These are phyloP conservation scores for Chloranthus sessilifolius DNA, from an alignment of 164 flowering plant genomes.

Conservation along the genomic window DNA sequence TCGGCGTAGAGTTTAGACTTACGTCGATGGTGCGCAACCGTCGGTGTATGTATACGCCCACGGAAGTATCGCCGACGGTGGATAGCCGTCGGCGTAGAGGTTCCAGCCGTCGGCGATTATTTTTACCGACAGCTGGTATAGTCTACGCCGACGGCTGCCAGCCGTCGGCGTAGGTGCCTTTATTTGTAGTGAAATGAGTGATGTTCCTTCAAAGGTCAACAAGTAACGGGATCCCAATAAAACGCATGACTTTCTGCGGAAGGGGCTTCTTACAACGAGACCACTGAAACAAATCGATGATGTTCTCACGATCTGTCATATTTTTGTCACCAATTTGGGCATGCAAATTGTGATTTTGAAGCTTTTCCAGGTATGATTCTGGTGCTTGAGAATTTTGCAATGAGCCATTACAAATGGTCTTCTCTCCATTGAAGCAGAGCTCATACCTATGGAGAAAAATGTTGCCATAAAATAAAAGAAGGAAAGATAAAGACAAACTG, in stretches of 20 bases:
- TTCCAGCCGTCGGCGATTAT: too few species aligned
- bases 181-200: too few species aligned
- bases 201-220: slow-evolving; percentile 83
- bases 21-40: too few species aligned
- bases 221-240: slow-evolving; percentile 84
- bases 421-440: slow-evolving; percentile 84
- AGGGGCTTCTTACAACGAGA: slow-evolving; percentile 86
- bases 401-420: slow-evolving; percentile 40
- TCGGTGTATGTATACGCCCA: too few species aligned
- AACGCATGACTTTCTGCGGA: slow-evolving; percentile 74
- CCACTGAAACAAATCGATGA: slow-evolving; percentile 77
- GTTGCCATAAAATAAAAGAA: background rate
- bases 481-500: background rate
- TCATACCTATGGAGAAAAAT: slow-evolving; percentile 57
- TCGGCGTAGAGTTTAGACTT: too few species aligned
- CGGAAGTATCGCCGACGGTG: too few species aligned
- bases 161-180: too few species aligned
- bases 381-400: slow-evolving; percentile 31
- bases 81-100: too few species aligned
- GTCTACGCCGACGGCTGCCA: too few species aligned
- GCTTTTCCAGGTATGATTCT: slow-evolving; percentile 51
- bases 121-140: too few species aligned
- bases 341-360: slow-evolving; percentile 42
- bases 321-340: slow-evolving; percentile 57
- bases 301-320: slow-evolving; percentile 44